Evolutionary conservation across 2,329 filamentous ascomycete genomes (phyloP), one percentile per base, ranked within the genome.

Genomic region (Pseudodiploospora longispora): DNA sequence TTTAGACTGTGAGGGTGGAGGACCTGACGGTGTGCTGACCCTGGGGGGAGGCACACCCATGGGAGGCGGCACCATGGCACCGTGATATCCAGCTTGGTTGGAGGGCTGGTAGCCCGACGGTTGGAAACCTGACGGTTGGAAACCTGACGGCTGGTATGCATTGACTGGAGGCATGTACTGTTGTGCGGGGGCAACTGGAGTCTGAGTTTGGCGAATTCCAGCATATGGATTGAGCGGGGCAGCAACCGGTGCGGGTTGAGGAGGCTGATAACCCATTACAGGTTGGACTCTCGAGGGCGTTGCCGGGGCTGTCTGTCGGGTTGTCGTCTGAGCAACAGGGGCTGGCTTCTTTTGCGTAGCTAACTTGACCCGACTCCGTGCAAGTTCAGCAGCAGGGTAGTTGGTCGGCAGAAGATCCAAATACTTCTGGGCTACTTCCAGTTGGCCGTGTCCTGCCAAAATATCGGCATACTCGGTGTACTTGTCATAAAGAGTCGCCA

Each of bases 391-490:
- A 46, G 87, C 86, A 34, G 87, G 83, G 61, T 95, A 96, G 51
- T 82, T 81, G 35, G 75, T 70, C 10, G 93, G 93, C 38, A 98
- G 75, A 42, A 98, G 79, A 58, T 90, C 80, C 35, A 98, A 78
- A 59, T 98, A 98, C 63, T 86, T 90, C 66, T 95, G 85, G 5
- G 93, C 94, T 54, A 89, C 80, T 30, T 81, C 75, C 43, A 98
- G 71, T 56, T 94, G 87, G 9, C 94, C 93, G 59, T 96, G 87
- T 6, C 87, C 82, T 38, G 93, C 89, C 46, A 94, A 81, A 52
- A 98, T 90, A 60, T 98, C 91, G 10, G 93, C 91, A 62, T 97
- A 98, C 67, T 98, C 93, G 29, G 86, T 83, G 61, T 98, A 98
- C 67, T 95, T 95, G 62, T 89, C 83, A 64, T 98, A 98, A 42